These are phyloP conservation scores for Misopates orontium DNA, from an alignment of 257 asterid species.

Conservation along the genomic window DNA sequence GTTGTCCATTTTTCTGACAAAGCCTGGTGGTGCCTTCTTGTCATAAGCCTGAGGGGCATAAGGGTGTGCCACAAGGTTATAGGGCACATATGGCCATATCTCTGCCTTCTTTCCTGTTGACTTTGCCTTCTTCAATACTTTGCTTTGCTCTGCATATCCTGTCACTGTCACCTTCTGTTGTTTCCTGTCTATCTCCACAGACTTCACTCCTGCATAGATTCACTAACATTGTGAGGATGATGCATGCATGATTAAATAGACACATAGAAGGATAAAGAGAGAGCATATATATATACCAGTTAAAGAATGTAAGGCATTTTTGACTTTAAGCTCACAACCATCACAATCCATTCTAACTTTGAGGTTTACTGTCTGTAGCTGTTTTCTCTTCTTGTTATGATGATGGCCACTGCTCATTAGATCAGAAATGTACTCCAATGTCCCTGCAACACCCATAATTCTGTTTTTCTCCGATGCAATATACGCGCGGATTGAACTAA, in stretches of 20 bases:
- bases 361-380: slow-evolving; percentile 66
- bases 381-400: slow-evolving; percentile 68
- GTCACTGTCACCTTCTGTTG: slow-evolving; percentile 82
- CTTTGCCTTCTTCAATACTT: slow-evolving; percentile 76
- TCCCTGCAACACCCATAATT: slow-evolving; percentile 82
- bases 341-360: slow-evolving; percentile 95
- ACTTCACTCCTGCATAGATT: slow-evolving; percentile 70
- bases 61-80: slow-evolving; percentile 86
- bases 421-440: slow-evolving; percentile 74
- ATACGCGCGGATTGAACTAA: too few relatives aligned
- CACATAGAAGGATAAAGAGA: too few relatives aligned
- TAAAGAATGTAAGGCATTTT: slow-evolving; percentile 69
- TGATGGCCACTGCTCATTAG: slow-evolving; percentile 53
- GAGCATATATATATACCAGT: slow-evolving; percentile 48
- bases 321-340: slow-evolving; percentile 89
- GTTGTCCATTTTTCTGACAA: slow-evolving; percentile 59
- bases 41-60: slow-evolving; percentile 72
- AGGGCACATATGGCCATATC: slow-evolving; percentile 90
- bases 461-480: not conserved
- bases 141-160: slow-evolving; percentile 63
- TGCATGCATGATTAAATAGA: too few relatives aligned
- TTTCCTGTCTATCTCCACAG: slow-evolving; percentile 76
- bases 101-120: slow-evolving; percentile 87
- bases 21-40: slow-evolving; percentile 89
- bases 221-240: too few relatives aligned